phyloP scores from a whole-genome alignment of 306 rosid species.

The Prunus armeniaca region DNA sequence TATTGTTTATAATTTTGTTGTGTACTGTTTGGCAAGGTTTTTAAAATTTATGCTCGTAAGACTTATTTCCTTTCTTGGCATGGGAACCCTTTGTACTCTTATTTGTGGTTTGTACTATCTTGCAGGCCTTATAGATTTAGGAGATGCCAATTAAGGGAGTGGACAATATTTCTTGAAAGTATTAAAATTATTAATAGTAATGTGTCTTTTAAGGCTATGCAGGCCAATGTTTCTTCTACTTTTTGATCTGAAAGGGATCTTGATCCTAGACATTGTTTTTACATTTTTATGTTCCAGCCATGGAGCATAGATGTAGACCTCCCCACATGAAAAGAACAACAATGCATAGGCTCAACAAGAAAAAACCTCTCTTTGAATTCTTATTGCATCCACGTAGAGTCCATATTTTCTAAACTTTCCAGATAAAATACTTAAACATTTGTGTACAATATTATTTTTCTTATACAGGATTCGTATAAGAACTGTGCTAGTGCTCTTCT shows the following conservation, averaged over 20 bases:
- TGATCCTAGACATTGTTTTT: background rate
- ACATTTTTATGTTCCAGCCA: background rate
- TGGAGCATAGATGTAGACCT: background rate
- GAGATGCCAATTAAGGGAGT: background rate
- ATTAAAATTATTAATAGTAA: background rate
- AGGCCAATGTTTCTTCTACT: background rate
- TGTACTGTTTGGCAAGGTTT: background rate
- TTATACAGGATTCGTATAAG: constrained; percentile 66
- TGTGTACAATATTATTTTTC: constrained; percentile 8
- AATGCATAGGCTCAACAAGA: background rate
- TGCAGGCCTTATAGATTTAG: background rate
- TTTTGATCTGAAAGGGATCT: background rate
- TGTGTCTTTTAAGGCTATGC: background rate
- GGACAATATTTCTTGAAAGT: background rate
- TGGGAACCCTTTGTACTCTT: background rate
- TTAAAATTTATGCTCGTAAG: background rate
- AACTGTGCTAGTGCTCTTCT: constrained; percentile 52
- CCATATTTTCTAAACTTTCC: background rate
- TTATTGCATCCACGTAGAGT: background rate
- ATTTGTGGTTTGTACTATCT: background rate
- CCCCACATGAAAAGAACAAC: background rate
- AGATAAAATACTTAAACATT: background rate
- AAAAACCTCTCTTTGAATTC: background rate
- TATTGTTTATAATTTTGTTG: background rate
- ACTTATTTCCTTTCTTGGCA: background rate